Base-by-base conservation (phyloP, 2,329 filamentous ascomycete genomes). In the Fusarium continuum region DNA sequence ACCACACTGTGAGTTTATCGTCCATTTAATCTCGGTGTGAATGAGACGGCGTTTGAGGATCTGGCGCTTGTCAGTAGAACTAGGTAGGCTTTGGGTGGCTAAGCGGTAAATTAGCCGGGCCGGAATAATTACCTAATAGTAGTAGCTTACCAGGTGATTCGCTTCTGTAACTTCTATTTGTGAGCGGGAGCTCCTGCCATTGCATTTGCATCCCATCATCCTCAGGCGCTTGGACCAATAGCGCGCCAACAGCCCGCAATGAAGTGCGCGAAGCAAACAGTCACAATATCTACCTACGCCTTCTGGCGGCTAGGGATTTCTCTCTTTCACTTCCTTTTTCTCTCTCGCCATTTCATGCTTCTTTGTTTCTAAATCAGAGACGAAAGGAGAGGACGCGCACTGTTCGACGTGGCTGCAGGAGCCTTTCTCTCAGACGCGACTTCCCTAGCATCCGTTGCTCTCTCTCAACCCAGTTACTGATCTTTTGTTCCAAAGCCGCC, bases 151-250 rank as follows among this genome's bases (percentile, higher is more conserved):
- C 55, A 61, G 35, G 34, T 19, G 23, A 55, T 17, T 17, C 26
- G 34, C 36, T 19, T 28, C 55, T 35, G 31, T 11, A 38, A 43
- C 10, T 29, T 23, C 26, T n/a, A n/a, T n/a, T n/a, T n/a, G n/a
- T n/a, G n/a, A n/a, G 26, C 38, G 17, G 50, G 13, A 44, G 34
- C 36, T 40, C 40, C 31, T 49, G 29, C 29, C 35, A 29, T 43
- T 22, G n/a, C 32, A 55, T 43, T 47, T 20, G 46, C 36, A 43
- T 62, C 22, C 45, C 29, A 57, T 51, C 47, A 44, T 39, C 44
- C 31, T 41, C 29, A 55, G 49, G 45, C 55, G 54, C 43, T 56
- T 38, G 47, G 56, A 40, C 68, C 68, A 70, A 70, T 69, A 45
- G 61, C 43, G 49, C 41, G 52, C 59, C 55, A 47, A 40, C 59